A percentile compares a stretch with the other conserved stretches of the same genome.
Conservation (phyloP, 140 eudicot genomes). For the Anethum foeniculum region DNA sequence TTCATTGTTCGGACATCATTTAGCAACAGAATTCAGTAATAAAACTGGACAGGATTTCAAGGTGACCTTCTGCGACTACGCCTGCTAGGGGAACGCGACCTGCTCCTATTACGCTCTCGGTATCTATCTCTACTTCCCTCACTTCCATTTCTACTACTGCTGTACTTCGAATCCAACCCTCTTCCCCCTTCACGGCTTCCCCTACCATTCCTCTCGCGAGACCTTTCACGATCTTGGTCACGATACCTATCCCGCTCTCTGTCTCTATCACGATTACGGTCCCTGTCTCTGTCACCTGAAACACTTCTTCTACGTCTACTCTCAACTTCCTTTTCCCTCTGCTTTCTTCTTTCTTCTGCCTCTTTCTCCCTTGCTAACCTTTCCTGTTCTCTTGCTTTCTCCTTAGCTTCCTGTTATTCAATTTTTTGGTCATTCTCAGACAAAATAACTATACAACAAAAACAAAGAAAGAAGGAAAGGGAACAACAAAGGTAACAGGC, state of each 20-base stretch:
- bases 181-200: constrained; percentile 53
- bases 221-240: constrained; percentile 44
- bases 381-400: constrained; percentile 87
- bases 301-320: constrained; percentile 51
- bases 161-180: constrained; percentile 48
- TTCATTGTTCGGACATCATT: constrained; percentile 32
- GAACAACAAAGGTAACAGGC: background rate
- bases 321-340: constrained; percentile 58
- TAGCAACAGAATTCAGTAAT: constrained; percentile 36
- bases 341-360: constrained; percentile 78
- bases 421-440: background rate
- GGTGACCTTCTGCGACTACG: constrained; percentile 50
- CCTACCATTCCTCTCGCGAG: constrained; percentile 56
- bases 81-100: constrained; percentile 69
- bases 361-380: constrained; percentile 81
- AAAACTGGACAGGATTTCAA: constrained; percentile 41
- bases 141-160: constrained; percentile 59
- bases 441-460: background rate
- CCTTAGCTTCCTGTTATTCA: constrained; percentile 59
- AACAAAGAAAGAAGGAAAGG: background rate
- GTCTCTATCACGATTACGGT: constrained; percentile 29
- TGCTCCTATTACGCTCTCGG: constrained; percentile 60
- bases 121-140: constrained; percentile 75
- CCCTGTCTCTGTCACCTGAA: constrained; percentile 38
- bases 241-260: constrained; percentile 26